Evolutionary conservation across 495 filamentous ascomycete species (phyloP).

Genomic region (Hypoxylon lenormandii): DNA sequence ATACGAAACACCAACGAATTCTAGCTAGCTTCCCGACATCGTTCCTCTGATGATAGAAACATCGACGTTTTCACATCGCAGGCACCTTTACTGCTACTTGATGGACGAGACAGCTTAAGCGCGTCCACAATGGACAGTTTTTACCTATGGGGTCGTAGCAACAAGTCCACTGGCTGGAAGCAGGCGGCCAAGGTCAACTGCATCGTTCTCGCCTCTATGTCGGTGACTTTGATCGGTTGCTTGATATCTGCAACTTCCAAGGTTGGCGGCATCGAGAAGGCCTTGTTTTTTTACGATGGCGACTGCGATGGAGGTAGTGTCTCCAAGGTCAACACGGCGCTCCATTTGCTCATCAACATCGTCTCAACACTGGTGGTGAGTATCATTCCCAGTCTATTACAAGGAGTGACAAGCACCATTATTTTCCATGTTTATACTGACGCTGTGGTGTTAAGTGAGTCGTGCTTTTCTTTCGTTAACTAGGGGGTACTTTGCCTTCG

Average conservation of each 20-base stretch:
- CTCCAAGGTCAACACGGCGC: conserved; percentile 25
- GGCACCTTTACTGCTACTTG: not conserved
- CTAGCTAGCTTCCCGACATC: not conserved
- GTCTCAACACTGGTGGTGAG: conserved; percentile 46
- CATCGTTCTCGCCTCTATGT: conserved; percentile 31
- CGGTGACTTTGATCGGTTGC: conserved; percentile 18
- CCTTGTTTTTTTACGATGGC: conserved; percentile 35
- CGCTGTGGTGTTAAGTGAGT: conserved; percentile 6
- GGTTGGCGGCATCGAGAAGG: conserved; percentile 16
- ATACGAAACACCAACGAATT: too few species aligned
- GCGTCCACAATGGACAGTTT: conserved; percentile 27
- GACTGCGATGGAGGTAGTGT: conserved; percentile 29
- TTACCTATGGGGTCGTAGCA: conserved; percentile 1
- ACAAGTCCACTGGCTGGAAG: conserved; percentile 33
- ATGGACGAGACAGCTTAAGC: not conserved
- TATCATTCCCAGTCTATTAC: conserved; percentile 1
- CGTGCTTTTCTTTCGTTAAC: not conserved
- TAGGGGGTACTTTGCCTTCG: not conserved
- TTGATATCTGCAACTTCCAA: conserved; percentile 22
- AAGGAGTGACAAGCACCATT: not conserved
- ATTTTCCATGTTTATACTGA: conserved; percentile 11
- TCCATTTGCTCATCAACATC: conserved; percentile 44
- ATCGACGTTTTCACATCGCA: not conserved
- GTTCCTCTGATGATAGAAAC: not conserved
- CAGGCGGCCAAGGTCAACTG: conserved; percentile 45